phyloP scores from a whole-genome alignment of 176 grass and related monocot genomes.

The Lolium multiflorum region DNA sequence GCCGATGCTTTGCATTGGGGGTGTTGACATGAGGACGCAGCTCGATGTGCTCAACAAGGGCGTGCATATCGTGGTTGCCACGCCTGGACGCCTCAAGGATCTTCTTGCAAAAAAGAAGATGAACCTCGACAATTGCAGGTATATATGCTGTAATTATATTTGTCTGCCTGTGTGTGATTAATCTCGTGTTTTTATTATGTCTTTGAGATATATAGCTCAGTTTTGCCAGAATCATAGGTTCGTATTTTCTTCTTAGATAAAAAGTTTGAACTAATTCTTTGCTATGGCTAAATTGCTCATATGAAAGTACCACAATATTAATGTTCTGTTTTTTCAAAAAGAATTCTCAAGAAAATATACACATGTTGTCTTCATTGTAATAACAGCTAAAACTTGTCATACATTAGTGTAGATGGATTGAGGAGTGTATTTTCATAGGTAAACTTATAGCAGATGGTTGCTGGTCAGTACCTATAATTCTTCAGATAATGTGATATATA shows the following conservation, averaged over 20 bases:
- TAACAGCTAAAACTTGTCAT: background rate
- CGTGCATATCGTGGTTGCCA: conserved; percentile 89
- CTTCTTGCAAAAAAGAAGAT: conserved; percentile 95
- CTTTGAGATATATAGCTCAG: too few species aligned
- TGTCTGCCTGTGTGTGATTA: background rate
- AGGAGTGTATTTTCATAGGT: background rate
- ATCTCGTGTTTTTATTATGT: conserved; percentile 18
- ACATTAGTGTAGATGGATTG: background rate
- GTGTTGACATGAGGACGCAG: conserved; percentile 81
- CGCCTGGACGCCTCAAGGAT: conserved; percentile 88
- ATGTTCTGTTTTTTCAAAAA: background rate
- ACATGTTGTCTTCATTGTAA: background rate
- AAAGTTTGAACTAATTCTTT: background rate
- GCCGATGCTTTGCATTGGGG: conserved; percentile 85
- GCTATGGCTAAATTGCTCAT: background rate
- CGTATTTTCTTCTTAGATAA: background rate
- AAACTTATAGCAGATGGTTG: background rate
- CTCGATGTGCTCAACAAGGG: conserved; percentile 87
- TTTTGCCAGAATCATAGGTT: background rate
- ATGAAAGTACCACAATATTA: background rate
- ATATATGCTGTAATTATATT: background rate
- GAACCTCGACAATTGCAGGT: conserved; percentile 98
- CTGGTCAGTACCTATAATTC: background rate
- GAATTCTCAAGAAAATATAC: background rate
- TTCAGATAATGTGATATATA: background rate